These are phyloP conservation scores for Populus trichocarpa DNA, from an alignment of 441 rosid species.

Conservation along the genomic window DNA sequence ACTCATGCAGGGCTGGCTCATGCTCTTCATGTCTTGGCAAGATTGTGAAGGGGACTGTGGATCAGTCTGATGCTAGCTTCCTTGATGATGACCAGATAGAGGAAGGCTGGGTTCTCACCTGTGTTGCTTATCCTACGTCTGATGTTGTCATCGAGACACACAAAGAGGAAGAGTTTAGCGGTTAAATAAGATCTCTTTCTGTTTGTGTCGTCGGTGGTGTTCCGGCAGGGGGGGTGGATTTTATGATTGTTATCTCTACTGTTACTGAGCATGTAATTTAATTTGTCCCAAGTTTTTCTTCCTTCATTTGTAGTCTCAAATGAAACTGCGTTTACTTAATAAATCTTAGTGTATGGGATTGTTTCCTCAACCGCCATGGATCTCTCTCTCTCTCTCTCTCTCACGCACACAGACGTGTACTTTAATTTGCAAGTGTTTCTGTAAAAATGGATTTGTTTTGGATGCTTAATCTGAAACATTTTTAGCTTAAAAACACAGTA, in stretches of 20 bases:
- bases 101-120: constrained; percentile 74
- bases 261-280: background rate
- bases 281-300: background rate
- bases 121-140: constrained; percentile 62
- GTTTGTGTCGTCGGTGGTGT: background rate
- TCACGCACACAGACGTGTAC: too few relatives aligned
- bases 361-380: background rate
- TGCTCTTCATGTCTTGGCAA: constrained; percentile 90
- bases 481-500: too few relatives aligned
- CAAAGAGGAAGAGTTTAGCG: constrained; percentile 77
- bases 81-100: constrained; percentile 78
- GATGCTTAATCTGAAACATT: too few relatives aligned
- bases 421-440: too few relatives aligned
- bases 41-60: constrained; percentile 44
- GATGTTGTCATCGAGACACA: constrained; percentile 73
- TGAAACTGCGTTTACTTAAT: constrained; percentile 10
- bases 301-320: constrained; percentile 14
- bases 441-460: too few relatives aligned
- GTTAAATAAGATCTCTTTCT: background rate
- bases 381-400: too few relatives aligned
- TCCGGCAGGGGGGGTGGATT: too few relatives aligned
- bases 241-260: background rate
- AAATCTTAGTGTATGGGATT: background rate
- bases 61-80: constrained; percentile 83
- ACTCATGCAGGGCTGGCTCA: constrained; percentile 93